Conservation (phyloP, 192 early-diverging fungal genomes). For the Coemansia sp. region DNA sequence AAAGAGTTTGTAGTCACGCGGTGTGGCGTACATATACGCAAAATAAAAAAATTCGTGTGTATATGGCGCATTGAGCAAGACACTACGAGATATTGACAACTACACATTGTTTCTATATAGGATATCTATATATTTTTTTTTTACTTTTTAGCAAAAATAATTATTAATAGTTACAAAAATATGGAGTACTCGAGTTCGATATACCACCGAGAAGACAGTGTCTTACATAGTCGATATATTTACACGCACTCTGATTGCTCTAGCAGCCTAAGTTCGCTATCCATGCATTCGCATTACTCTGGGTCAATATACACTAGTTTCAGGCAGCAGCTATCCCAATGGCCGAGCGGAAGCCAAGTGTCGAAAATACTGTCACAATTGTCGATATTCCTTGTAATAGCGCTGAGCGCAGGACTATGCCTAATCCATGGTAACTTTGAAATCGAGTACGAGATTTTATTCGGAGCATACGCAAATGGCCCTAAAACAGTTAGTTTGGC, state of each 20-base stretch:
- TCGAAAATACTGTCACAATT: not conserved
- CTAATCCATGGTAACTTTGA: conserved; percentile 27
- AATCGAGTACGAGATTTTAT: conserved; percentile 12
- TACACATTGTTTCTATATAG: not conserved
- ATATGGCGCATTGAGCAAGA: not conserved
- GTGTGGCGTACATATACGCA: conserved; percentile 6
- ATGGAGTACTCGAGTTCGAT: not conserved
- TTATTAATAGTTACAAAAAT: not conserved
- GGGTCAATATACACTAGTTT: not conserved
- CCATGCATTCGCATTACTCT: not conserved
- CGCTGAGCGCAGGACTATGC: conserved; percentile 24
- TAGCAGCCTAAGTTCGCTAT: conserved; percentile 31
- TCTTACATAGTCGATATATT: conserved; percentile 9
- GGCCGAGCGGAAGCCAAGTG: not conserved
- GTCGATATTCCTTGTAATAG: not conserved
- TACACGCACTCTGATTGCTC: conserved; percentile 38
- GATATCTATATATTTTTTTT: not conserved
- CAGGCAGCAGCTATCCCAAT: not conserved
- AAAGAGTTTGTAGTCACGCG: not conserved
- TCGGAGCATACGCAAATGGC: not conserved
- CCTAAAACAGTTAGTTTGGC: conserved; percentile 2
- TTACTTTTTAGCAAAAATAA: too few species aligned
- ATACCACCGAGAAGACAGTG: conserved; percentile 9
- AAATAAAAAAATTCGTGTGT: not conserved
- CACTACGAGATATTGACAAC: not conserved